Evolutionary conservation across 2,329 filamentous ascomycete genomes (phyloP), one percentile per base, ranked within the genome.

Genomic region (Dothideomycetes sp.): DNA sequence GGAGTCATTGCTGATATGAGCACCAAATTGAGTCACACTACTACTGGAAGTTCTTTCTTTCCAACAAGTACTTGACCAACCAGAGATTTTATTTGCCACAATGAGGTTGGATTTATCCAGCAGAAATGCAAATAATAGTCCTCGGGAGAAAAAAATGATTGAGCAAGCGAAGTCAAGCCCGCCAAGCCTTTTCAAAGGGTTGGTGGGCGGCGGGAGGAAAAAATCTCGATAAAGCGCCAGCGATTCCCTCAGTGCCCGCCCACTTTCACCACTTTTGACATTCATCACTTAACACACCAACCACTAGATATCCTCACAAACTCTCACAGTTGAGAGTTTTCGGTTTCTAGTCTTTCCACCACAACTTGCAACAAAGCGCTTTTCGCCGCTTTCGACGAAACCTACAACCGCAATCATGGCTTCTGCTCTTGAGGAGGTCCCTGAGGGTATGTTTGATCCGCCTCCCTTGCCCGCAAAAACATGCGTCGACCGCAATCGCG

Each of bases 391-490:
- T 55, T 52, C 52, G 67, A 63, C 61, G 45, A 47, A 60, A 60
- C 59, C 53, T 49, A 37, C 59, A 70, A 74, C 71, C 80, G 80
- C 85, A 89, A 95, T 83, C 78, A 96, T 96, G 89, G 89, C 88
- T 86, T 80, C 82, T 67, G 89, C 89, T 77, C 86, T 96, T 74
- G 88, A 95, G 77, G 89, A 96, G 68, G 82, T 94, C 71, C 82
- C 85, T 66, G 87, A 94, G 76, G 78, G 86, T 94, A 75, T 74
- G 85, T 80, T 17, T 13, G 10, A 24, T 31, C 35, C 24, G 9
- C n/a, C 20, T 24, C 28, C 13, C 20, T 23, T 20, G 15, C 29
- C 28, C 37, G 16, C 29, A 16, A 50, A 43, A 45, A 16, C 18
- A 23, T 18, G 10, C 12, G 6, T 11, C n/a, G 27, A 37, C 13